Conservation (phyloP, 83 land plant species). For the Picea abies region DNA sequence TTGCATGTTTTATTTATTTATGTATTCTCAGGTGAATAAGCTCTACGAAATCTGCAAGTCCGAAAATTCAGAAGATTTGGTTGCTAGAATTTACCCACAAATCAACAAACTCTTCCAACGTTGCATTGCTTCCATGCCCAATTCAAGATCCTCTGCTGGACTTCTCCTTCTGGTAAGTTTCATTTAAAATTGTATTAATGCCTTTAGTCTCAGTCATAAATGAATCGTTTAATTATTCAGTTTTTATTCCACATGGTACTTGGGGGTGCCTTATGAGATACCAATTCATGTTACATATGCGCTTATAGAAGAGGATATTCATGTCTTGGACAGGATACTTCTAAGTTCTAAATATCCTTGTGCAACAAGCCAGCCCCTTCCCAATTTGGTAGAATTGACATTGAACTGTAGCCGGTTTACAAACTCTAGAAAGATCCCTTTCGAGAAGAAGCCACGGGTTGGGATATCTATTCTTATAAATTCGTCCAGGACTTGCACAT, state of each 20-base stretch:
- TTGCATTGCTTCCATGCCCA: constrained; percentile 45
- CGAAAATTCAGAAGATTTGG: constrained; percentile 75
- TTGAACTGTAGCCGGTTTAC: too few species aligned
- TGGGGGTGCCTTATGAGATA: too few species aligned
- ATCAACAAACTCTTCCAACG: constrained; percentile 85
- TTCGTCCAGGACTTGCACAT: too few species aligned
- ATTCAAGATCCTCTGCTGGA: constrained; percentile 58
- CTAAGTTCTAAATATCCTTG: too few species aligned
- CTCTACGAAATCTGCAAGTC: constrained; percentile 68
- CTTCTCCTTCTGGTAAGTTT: constrained; percentile 69
- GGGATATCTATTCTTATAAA: too few species aligned
- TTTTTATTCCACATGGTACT: not conserved
- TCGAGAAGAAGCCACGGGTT: too few species aligned
- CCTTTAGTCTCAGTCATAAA: constrained; percentile 1
- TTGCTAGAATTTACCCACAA: constrained; percentile 76
- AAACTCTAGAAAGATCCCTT: too few species aligned
- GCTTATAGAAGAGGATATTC: too few species aligned
- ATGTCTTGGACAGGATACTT: too few species aligned
- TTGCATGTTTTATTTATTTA: not conserved
- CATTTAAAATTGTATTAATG: not conserved
- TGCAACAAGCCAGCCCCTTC: too few species aligned
- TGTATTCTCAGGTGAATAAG: constrained; percentile 55
- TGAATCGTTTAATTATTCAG: not conserved
- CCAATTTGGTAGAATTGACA: too few species aligned
- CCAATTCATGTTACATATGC: too few species aligned